Evolutionary conservation across 768 basidiomycete genomes (phyloP), one percentile per base, ranked within the genome.

Genomic region (Lyophyllum shimeji): DNA sequence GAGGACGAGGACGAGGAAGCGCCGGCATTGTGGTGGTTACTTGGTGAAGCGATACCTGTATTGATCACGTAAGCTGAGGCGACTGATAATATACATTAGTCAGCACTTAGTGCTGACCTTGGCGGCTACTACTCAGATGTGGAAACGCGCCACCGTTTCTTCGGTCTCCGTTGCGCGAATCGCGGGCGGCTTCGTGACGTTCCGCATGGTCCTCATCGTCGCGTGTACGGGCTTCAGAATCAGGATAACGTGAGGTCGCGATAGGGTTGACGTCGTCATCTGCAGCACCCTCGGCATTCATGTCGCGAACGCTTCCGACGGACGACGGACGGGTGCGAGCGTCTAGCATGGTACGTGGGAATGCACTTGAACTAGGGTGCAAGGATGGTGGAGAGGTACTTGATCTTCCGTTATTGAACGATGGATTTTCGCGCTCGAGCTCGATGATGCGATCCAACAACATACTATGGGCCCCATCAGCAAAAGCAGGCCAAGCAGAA

Each of bases 361-460:
- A 78, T 37, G 81, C 81, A 53, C 76, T 70, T 49, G 77, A 76
- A 17, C 71, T 72, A 8, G 76, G 76, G 45, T 76, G 76, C 17
- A 69, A 49, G 24, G 59, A 53, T 27, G 63, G 61, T n/a, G 55
- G 55, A 34, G 58, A 65, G 47, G 60, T 52, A 48, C 53, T 61
- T 27, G 61, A 49, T 24, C 52, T 55, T 46, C 63, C 55, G 46
- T 69, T 67, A 1, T 67, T 63, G 33, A 59, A 65, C 17, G 66
- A 62, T 50, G 68, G 73, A 25, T 72, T 68, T 54, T 74, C 76
- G 25, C 63, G 65, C 65, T 88, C 84, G 25, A 88, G 76, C 56
- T 85, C 86, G 57, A 76, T 73, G 59, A 89, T 84, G 24, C 84
- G 82, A 59, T 85, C 80, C 11, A 85, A 71, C 31, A 86, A 73